Evolutionary conservation across 2,329 filamentous ascomycete genomes (phyloP), one percentile per base, ranked within the genome.

Genomic region (Xylaria polymorpha): DNA sequence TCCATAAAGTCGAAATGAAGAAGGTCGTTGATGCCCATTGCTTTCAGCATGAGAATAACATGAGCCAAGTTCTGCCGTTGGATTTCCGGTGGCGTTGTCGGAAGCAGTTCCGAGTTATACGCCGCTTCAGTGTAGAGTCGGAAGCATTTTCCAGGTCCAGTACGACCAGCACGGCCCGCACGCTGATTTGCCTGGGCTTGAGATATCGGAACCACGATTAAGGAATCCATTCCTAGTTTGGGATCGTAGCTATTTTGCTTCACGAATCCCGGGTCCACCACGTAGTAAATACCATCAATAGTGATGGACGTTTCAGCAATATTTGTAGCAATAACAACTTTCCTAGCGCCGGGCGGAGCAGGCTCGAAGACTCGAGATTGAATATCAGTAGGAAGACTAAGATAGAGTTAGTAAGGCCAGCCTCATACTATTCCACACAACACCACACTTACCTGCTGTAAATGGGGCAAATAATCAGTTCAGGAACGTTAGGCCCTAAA

Each of bases 1-100:
- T 99, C 96, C 95, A 99, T 98, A 76, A 99, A 99, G 81, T 98
- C 95, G 77, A 99, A 99, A 78, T 97, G 94, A 14, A 99, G 86
- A 1, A 99, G 85, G 78, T 99, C 96, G 77, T 99, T 98, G 80
- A 99, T 98, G 3, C 97, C 96, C 94, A 99, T 98, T 0, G 96
- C 96, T 79, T 99, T 99, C 60, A 99, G 87, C 92, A 98, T 97
- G 56, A 99, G 86, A 79, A 99, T 98, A 0, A 95, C 98, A 74
- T 92, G 91, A 0, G 94, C 92, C 62, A 99, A 79, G 76, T 99
- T 99, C 79, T 98, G 94, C 1, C 96, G 88, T 78, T 99, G 96
- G 61, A 99, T 99, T 76, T 98, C 96, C 0, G 96, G 96, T 37
- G 98, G 97, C 0, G 94, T 94, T 0, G 94, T 98, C 0, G 96